Evolutionary conservation across 257 asterid genomes (phyloP).

Genomic region (Solanum rostratum): DNA sequence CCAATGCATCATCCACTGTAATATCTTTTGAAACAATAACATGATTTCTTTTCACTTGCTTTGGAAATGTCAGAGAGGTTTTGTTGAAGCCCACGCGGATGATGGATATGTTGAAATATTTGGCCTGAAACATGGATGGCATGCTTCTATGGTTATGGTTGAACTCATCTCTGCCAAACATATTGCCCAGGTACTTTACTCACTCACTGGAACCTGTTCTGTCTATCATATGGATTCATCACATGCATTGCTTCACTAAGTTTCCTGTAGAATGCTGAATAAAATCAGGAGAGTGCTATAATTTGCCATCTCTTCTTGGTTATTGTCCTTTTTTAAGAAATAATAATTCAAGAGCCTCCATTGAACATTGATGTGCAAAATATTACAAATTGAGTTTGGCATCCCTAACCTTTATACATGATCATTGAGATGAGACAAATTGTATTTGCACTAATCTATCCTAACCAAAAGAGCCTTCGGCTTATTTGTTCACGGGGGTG

Average conservation of each 20-base stretch:
- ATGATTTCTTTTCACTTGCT: neutral
- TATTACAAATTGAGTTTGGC: neutral
- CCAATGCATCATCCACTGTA: neutral
- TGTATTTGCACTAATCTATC: neutral
- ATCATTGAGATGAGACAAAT: neutral
- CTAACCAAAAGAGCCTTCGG: neutral
- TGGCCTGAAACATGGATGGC: slow-evolving; percentile 93
- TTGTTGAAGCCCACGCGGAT: slow-evolving; percentile 71
- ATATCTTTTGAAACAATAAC: neutral
- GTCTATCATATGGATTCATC: neutral
- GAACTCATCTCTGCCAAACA: slow-evolving; percentile 81
- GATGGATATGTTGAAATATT: slow-evolving; percentile 69
- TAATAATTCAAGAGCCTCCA: neutral
- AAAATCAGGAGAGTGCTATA: neutral
- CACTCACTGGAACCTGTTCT: neutral
- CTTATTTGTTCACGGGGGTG: neutral
- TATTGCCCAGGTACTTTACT: slow-evolving; percentile 67
- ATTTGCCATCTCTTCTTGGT: neutral
- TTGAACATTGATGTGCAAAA: neutral
- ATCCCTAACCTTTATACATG: neutral
- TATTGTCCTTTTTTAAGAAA: neutral
- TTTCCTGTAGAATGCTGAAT: neutral
- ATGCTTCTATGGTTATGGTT: slow-evolving; percentile 91
- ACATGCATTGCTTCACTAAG: neutral
- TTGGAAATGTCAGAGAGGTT: slow-evolving; percentile 49